Evolutionary conservation across 2,329 filamentous ascomycete genomes (phyloP), one percentile per base, ranked within the genome.

Genomic region (Arthrobotrys entomopaga): DNA sequence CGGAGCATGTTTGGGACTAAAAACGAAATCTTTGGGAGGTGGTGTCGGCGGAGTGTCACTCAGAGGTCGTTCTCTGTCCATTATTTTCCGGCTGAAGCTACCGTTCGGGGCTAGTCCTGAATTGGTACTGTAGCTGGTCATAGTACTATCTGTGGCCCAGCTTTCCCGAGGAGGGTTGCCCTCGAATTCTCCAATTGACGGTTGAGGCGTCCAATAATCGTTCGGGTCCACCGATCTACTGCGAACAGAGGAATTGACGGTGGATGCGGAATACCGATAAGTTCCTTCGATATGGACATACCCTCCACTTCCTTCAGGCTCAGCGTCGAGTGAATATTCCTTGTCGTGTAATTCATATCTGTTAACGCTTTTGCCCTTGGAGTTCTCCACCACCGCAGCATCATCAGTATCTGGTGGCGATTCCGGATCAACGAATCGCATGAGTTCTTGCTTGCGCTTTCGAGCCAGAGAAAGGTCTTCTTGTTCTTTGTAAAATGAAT

Each of bases 191-290:
- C 61, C 61, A 63, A 66, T 66, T 29, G 70, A 66, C 52, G 70
- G 70, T 29, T 66, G 61, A 26, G 70, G 70, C 49, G 70, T 74
- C 70, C 70, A 74, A 57, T 74, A 74, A 38, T 74, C 70, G 43
- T 74, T 74, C 5, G 70, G 70, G 38, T 74, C 70, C 56, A 74
- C 61, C 70, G 70, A 72, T 26, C 67, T 72, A 48, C 67, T 72
- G 19, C 67, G 67, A 43, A 72, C 67, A 11, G 67, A 72, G 11
- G 67, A 72, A 50, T 74, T 67, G 50, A 66, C 70, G 20, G 61
- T 74, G 10, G 64, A 74, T 15, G 61, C 70, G 34, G 70, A 66
- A 29, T 74, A 74, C 52, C 61, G 49, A 53, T 74, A 74, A 38
- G 70, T 74, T 34, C 64, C 70, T 40, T 63, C 64, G 34, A 74